phyloP scores from a whole-genome alignment of 75 land plant genomes.

The Pinus albicaulis region DNA sequence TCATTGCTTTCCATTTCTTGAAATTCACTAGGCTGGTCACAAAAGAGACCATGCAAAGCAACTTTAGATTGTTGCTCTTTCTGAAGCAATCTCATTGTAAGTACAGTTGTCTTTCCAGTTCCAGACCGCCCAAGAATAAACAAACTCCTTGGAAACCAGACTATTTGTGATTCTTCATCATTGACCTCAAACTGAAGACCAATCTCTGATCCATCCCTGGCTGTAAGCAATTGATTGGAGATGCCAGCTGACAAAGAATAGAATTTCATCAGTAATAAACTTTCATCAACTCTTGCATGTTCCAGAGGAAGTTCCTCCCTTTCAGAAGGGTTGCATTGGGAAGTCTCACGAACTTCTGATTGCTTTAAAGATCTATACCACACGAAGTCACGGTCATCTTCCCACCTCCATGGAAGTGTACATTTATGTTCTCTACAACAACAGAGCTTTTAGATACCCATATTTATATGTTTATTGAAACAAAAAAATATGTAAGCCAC shows the following conservation, averaged over 20 bases:
- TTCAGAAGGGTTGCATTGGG: not conserved
- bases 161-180: slow-evolving; percentile 48
- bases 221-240: slow-evolving; percentile 57
- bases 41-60: slow-evolving; percentile 17
- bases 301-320: slow-evolving; percentile 30
- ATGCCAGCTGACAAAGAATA: slow-evolving; percentile 58
- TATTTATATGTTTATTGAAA: no score
- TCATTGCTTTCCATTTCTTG: not conserved
- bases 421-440: slow-evolving; percentile 15
- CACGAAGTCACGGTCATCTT: slow-evolving; percentile 12
- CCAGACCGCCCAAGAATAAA: slow-evolving; percentile 80
- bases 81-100: slow-evolving; percentile 54
- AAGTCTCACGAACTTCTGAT: not conserved
- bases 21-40: not conserved
- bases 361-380: slow-evolving; percentile 21
- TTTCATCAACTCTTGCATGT: slow-evolving; percentile 61
- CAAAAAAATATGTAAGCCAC: not conserved
- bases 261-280: slow-evolving; percentile 70
- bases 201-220: slow-evolving; percentile 34
- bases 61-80: slow-evolving; percentile 31
- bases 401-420: slow-evolving; percentile 26
- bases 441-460: slow-evolving; percentile 1
- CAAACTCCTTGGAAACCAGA: slow-evolving; percentile 35
- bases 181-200: slow-evolving; percentile 69
- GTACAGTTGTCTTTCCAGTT: slow-evolving; percentile 78